phyloP scores from a whole-genome alignment of 2,329 filamentous ascomycete genomes.

The Nemania serpens region DNA sequence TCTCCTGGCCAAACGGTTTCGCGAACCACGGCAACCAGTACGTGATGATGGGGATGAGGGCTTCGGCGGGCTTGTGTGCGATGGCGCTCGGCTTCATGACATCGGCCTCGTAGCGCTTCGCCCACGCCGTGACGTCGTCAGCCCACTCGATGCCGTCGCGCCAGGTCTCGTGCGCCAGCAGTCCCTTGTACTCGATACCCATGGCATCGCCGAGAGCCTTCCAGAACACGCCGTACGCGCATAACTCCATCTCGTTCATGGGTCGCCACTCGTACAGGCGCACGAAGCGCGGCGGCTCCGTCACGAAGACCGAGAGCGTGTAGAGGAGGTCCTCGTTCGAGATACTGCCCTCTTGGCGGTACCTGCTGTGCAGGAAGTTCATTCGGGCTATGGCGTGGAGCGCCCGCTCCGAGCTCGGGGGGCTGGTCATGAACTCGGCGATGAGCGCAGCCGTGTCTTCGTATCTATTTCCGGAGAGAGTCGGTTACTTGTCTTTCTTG shows the following conservation, averaged over 20 bases:
- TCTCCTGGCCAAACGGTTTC: constrained; percentile 53
- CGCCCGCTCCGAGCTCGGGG: constrained; percentile 43
- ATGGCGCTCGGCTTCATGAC: constrained; percentile 59
- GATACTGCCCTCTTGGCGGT: constrained; percentile 43
- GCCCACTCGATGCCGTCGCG: constrained; percentile 57
- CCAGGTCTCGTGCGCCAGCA: constrained; percentile 47
- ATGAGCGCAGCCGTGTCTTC: constrained; percentile 42
- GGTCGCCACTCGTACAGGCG: constrained; percentile 71
- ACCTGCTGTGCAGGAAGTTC: constrained; percentile 46
- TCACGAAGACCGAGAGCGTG: constrained; percentile 61
- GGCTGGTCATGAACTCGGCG: constrained; percentile 41
- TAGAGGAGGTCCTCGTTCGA: constrained; percentile 46
- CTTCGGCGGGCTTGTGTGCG: constrained; percentile 58
- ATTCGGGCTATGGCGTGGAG: constrained; percentile 45
- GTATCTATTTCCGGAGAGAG: constrained; percentile 30
- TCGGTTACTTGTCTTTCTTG: background rate
- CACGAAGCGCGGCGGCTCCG: constrained; percentile 68
- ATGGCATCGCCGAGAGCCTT: constrained; percentile 73
- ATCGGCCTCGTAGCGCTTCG: constrained; percentile 60
- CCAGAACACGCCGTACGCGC: constrained; percentile 72
- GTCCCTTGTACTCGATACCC: constrained; percentile 59
- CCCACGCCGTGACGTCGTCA: constrained; percentile 54
- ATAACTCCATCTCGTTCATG: constrained; percentile 68
- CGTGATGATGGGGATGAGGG: constrained; percentile 65
- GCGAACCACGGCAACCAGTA: constrained; percentile 55